Evolutionary conservation across 1,139 yeast species (phyloP), one percentile per base, ranked within the genome.

Genomic region (Kodamaea ohmeri): DNA sequence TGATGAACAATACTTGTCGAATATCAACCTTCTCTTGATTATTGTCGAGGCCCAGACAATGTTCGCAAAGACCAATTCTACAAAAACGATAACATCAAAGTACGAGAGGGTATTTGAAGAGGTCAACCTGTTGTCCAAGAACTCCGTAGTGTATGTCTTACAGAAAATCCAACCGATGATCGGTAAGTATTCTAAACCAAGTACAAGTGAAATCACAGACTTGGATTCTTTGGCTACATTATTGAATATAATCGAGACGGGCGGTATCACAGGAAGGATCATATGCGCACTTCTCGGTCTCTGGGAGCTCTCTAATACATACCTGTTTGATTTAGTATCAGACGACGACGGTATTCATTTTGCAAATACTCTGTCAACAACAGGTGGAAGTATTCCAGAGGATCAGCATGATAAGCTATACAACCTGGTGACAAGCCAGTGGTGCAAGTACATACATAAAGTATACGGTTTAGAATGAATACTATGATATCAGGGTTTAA

Each of bases 281-380:
- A 36, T 65, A 7, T 63, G 67, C 40, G 56, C 65, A 13, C 46
- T 54, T 15, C 40, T 65, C 26, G 71, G 67, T 3, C 33, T 63
- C 24, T 65, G 69, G 68, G 67, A 65, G 39, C 43, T 66, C 15
- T 35, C 46, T 8, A 60, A 60, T 45, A 53, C 35, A 21, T 50
- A 47, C 36, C 45, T 47, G n/a, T 51, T 55, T 30, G 35, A 42
- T 13, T 27, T 60, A 19, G 21, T 22, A 5, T 35, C 39, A 11
- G 36, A 41, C 1, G 49, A 44, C 6, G 43, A 32, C 4, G 31
- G 21, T n/a, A 29, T 36, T 19, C 12, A 16, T 4, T 15, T 27
- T 4, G 11, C 22, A 6, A 27, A 31, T 7, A n/a, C n/a, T n/a
- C n/a, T n/a, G 22, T 6, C 25, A n/a, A 24, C 13, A 24, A 5